A percentile compares a stretch with the other conserved stretches of the same genome.
Evolutionary conservation across 148 eudicot genomes (phyloP).

Genomic region (Vaccinium darrowii): DNA sequence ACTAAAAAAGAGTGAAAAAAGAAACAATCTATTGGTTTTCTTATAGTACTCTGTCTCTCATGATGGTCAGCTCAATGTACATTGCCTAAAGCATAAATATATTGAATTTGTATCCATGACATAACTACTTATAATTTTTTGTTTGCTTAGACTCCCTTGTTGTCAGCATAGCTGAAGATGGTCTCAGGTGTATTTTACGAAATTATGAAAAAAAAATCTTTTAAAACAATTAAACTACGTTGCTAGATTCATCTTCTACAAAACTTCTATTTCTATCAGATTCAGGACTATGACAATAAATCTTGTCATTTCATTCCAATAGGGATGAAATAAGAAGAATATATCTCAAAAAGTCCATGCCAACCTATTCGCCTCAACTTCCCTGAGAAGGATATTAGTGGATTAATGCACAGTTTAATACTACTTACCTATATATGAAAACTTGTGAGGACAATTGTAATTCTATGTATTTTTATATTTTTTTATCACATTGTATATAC

Average conservation of each 20-base stretch:
- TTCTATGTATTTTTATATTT: too few relatives aligned
- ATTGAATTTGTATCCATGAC: not conserved
- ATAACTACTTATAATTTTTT: not conserved
- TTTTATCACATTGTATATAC: too few relatives aligned
- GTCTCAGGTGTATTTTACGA: too few relatives aligned
- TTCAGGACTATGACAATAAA: not conserved
- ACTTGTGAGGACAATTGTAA: too few relatives aligned
- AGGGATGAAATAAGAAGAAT: not conserved
- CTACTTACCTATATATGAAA: not conserved
- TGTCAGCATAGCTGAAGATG: too few relatives aligned
- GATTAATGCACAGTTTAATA: too few relatives aligned
- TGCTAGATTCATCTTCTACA: not conserved
- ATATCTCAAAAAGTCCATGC: not conserved
- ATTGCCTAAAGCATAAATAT: not conserved
- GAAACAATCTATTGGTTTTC: not conserved
- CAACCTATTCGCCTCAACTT: not conserved
- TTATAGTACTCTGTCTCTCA: too few relatives aligned
- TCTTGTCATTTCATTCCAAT: not conserved
- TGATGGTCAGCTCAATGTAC: too few relatives aligned
- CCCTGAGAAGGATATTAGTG: too few relatives aligned
- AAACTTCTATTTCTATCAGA: not conserved
- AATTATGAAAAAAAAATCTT: not conserved
- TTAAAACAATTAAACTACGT: not conserved
- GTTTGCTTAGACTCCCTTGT: not conserved
- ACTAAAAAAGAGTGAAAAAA: too few relatives aligned